These are phyloP conservation scores for Glycyrrhiza uralensis DNA, from an alignment of 306 rosid species.

Conservation along the genomic window DNA sequence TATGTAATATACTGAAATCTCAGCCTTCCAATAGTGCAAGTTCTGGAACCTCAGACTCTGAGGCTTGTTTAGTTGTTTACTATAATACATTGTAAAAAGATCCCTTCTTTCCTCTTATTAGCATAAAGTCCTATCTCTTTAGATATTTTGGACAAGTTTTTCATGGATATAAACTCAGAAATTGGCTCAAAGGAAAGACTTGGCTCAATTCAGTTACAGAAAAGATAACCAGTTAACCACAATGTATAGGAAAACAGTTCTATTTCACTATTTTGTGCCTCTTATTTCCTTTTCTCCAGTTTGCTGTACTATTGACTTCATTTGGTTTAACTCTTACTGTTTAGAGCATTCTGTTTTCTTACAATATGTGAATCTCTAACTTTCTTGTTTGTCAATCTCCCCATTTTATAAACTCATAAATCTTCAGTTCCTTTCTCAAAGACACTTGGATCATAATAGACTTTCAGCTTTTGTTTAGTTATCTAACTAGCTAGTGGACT, in stretches of 20 bases:
- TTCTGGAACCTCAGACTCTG: neutral
- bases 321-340: conserved; percentile 29
- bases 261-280: conserved; percentile 13
- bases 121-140: conserved; percentile 64
- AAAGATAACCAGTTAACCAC: conserved; percentile 24
- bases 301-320: conserved; percentile 24
- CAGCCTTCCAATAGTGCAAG: neutral
- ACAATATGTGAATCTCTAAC: neutral
- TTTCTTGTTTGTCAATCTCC: neutral
- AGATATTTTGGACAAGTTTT: conserved; percentile 84
- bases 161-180: conserved; percentile 67
- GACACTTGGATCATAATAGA: conserved; percentile 11
- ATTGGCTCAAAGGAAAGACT: conserved; percentile 43
- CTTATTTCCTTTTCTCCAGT: conserved; percentile 12
- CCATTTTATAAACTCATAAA: neutral
- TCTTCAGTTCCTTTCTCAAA: conserved; percentile 4
- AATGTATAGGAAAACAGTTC: conserved; percentile 29
- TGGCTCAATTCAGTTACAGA: conserved; percentile 49
- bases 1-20: no score
- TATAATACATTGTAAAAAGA: neutral
- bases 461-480: neutral
- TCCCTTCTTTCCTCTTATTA: neutral
- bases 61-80: no score
- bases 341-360: neutral
- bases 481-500: no score